Percentiles rank a stretch among this genome's conserved stretches.
phyloP scores from a whole-genome alignment of 352 stramenopile genomes.

The Detonula confervacea region DNA sequence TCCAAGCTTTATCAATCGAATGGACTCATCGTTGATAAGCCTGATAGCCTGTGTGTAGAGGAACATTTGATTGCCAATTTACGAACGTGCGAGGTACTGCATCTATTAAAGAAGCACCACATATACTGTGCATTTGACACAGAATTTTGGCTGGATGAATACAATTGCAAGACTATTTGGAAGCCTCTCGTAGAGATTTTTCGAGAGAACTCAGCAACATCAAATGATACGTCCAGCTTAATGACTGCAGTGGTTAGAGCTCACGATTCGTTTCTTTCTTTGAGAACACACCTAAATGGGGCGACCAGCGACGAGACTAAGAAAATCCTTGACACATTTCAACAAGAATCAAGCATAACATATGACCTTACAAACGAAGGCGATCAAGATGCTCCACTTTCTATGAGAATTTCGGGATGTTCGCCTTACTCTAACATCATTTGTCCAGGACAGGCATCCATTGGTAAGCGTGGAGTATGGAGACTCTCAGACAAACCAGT shows the following conservation, averaged over 20 bases:
- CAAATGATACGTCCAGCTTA: slow-evolving; percentile 1
- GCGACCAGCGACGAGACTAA: slow-evolving; percentile 1
- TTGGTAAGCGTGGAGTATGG: slow-evolving; percentile 54
- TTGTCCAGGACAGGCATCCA: slow-evolving; percentile 42
- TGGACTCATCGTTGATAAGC: background rate
- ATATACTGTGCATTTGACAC: slow-evolving; percentile 32
- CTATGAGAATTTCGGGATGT: slow-evolving; percentile 52
- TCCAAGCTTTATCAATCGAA: slow-evolving; percentile 29
- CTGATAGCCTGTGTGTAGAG: slow-evolving; percentile 13
- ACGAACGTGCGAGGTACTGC: slow-evolving; percentile 29
- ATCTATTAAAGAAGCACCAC: slow-evolving; percentile 36
- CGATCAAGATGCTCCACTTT: slow-evolving; percentile 27
- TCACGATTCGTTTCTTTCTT: slow-evolving; percentile 28
- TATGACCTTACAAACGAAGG: background rate
- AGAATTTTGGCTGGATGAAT: slow-evolving; percentile 39
- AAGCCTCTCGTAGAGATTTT: slow-evolving; percentile 35
- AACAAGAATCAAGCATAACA: slow-evolving; percentile 10
- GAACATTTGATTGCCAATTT: slow-evolving; percentile 31
- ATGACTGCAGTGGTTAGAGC: slow-evolving; percentile 20
- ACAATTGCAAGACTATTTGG: slow-evolving; percentile 33
- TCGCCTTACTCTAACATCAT: slow-evolving; percentile 43
- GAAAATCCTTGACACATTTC: slow-evolving; percentile 9
- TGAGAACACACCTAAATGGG: slow-evolving; percentile 10
- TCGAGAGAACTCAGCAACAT: background rate
- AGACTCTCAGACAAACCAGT: slow-evolving; percentile 34